A percentile compares a stretch with the other conserved stretches of the same genome.
These are phyloP conservation scores for Fusarium cyanostomum DNA, from an alignment of 2,329 filamentous ascomycete species.

Conservation along the genomic window DNA sequence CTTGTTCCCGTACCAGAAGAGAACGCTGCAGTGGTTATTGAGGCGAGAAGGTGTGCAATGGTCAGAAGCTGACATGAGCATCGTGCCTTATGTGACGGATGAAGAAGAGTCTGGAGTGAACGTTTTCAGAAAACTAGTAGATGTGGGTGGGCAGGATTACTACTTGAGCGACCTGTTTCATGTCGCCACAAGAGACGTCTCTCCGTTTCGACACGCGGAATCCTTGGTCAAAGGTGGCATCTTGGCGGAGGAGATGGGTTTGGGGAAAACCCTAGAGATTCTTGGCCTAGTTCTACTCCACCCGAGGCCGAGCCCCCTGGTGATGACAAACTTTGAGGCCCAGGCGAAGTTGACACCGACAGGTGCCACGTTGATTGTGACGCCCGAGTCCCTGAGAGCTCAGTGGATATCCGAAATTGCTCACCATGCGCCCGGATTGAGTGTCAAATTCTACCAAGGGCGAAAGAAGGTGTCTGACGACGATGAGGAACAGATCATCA, in stretches of 20 bases:
- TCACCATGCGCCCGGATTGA: constrained; percentile 66
- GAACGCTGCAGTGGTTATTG: constrained; percentile 76
- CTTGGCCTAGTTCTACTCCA: constrained; percentile 76
- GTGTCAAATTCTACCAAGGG: constrained; percentile 66
- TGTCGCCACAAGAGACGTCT: constrained; percentile 61
- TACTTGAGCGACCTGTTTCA: constrained; percentile 73
- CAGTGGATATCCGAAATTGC: constrained; percentile 71
- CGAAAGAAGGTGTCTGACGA: constrained; percentile 49
- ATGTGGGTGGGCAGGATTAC: constrained; percentile 50
- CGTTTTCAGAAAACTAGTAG: constrained; percentile 48
- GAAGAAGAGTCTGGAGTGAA: constrained; percentile 24
- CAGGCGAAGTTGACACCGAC: constrained; percentile 56
- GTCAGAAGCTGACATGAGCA: constrained; percentile 34
- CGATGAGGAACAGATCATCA: constrained; percentile 53
- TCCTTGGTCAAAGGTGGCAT: constrained; percentile 67
- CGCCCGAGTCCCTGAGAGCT: constrained; percentile 63
- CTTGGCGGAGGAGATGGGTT: constrained; percentile 83
- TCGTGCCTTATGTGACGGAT: constrained; percentile 30
- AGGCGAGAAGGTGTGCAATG: constrained; percentile 69
- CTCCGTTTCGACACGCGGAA: constrained; percentile 55
- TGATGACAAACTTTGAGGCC: constrained; percentile 27
- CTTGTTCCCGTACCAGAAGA: constrained; percentile 77
- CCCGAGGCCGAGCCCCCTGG: constrained; percentile 51
- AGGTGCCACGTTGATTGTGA: constrained; percentile 69
- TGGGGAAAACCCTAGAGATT: constrained; percentile 83